Base-by-base conservation (phyloP, 257 asterid species). In the Coffea canephora region DNA sequence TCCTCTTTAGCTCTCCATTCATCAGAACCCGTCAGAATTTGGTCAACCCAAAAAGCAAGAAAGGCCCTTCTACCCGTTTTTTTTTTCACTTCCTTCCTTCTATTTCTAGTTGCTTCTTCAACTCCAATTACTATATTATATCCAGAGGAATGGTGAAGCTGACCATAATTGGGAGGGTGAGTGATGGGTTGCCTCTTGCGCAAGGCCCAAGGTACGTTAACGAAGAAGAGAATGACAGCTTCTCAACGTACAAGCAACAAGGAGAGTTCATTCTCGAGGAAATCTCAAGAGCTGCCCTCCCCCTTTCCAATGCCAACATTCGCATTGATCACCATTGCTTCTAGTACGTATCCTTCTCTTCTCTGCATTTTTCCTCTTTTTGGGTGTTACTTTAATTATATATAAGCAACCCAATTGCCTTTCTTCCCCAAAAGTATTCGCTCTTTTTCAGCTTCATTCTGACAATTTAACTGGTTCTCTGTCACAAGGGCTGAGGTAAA, bases 111-210 rank as follows among this genome's bases (percentile, higher is more conserved):
- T 39, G 1, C 43, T 39, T 39, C 43, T 39, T 39, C 43, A 39
- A 4, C 2, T 39, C 43, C 43, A 3, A 31, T 31, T 31, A 31
- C 34, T 31, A 31, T 31, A 39, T 39, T 39, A 39, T 39, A 39
- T 39, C 43, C 43, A 39, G 43, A 45, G 72, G 18, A 50, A 88
- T 89, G 92, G 78, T 89, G 84, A 88, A 86, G 89, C 79, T 88
- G 14, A 89, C 94, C 54, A 78, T 89, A 71, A 82, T 90, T 25
- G 94, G 91, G 34, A 82, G 91, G 88, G 85, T 90, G 14, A 86
- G 88, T 48, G 91, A 89, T 88, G 94, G 94, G 72, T 46, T 89
- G 83, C 89, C 90, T 41, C 83, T 91, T 78, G 92, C 92, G 19
- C 89, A 87, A 85, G 81, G 86, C 77, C 86, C 89, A 52, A 86